Evolutionary conservation across 768 basidiomycete genomes (phyloP).

Genomic region (Amanita jacksonii): DNA sequence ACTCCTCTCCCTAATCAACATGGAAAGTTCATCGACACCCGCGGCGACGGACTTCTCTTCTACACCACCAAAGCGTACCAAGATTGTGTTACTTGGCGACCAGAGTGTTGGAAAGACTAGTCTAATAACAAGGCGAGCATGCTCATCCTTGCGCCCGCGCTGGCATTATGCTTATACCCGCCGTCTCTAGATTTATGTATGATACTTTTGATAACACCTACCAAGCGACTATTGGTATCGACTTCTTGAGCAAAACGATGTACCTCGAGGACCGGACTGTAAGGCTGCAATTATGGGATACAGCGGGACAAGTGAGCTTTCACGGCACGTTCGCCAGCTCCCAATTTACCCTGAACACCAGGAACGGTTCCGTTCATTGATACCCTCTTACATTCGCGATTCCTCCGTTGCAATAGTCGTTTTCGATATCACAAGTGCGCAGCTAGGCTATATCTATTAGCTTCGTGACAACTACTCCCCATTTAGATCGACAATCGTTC

Average conservation of each 20-base stretch:
- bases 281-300: conserved; percentile 96
- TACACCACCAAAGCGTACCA: conserved; percentile 87
- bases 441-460: conserved; percentile 4
- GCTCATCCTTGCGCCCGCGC: conserved; percentile 5
- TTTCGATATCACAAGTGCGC: conserved; percentile 91
- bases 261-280: conserved; percentile 98
- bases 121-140: conserved; percentile 81
- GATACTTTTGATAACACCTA: conserved; percentile 99
- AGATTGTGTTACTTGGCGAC: conserved; percentile 93
- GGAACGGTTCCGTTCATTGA: conserved; percentile 96
- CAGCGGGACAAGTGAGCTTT: conserved; percentile 75
- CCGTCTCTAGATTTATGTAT: conserved; percentile 77
- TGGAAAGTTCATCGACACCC: conserved; percentile 54
- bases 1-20: conserved; percentile 15
- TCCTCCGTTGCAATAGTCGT: conserved; percentile 98
- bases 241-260: conserved; percentile 99
- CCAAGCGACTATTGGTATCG: conserved; percentile 95
- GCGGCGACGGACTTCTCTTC: conserved; percentile 79
- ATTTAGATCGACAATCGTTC: conserved; percentile 91
- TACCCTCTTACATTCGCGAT: conserved; percentile 98
- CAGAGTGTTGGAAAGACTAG: conserved; percentile 99
- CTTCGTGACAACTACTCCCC: conserved; percentile 2
- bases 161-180: conserved; percentile 8
- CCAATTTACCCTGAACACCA: conserved; percentile 20
- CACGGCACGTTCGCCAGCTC: neutral